Evolutionary conservation across 2,329 filamentous ascomycete species (phyloP).

Genomic region (Ascochyta rabiei): DNA sequence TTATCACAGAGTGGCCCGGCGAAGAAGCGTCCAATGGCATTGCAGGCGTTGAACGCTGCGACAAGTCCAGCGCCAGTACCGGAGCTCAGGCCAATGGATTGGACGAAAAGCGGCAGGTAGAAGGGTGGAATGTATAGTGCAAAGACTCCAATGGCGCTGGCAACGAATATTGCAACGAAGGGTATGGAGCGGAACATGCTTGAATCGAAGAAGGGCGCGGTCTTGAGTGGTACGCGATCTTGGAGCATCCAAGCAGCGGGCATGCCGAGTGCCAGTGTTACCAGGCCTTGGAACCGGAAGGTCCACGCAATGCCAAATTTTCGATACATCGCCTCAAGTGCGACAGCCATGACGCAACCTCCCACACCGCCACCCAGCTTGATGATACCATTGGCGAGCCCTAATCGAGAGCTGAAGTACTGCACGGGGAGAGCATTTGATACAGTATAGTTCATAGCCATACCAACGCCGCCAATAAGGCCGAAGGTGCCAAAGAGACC

Average conservation of each 20-base stretch:
- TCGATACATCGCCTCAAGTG: constrained; percentile 31
- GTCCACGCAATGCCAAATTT: constrained; percentile 36
- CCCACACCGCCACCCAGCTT: constrained; percentile 39
- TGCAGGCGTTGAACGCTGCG: constrained; percentile 35
- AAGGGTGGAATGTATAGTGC: constrained; percentile 37
- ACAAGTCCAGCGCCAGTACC: constrained; percentile 32
- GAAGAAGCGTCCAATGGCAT: constrained; percentile 33
- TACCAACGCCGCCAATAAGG: constrained; percentile 54
- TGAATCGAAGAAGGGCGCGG: constrained; percentile 28
- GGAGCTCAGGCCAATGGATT: constrained; percentile 30
- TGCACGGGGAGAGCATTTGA: constrained; percentile 31
- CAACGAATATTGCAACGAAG: constrained; percentile 29
- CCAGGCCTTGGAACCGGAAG: constrained; percentile 31
- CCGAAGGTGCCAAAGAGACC: constrained; percentile 56
- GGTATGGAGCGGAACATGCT: constrained; percentile 31
- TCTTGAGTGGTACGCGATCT: constrained; percentile 30
- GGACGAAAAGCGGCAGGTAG: constrained; percentile 35
- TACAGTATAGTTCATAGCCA: constrained; percentile 32
- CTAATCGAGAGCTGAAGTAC: constrained; percentile 35
- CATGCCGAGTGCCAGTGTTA: constrained; percentile 30
- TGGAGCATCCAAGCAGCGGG: constrained; percentile 33
- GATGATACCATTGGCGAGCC: constrained; percentile 37
- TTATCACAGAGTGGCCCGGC: constrained; percentile 36
- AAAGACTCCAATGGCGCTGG: constrained; percentile 31
- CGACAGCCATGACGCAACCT: constrained; percentile 31